These are phyloP conservation scores for Calonectria honghensis DNA, from an alignment of 2,329 filamentous ascomycete species.

Conservation along the genomic window DNA sequence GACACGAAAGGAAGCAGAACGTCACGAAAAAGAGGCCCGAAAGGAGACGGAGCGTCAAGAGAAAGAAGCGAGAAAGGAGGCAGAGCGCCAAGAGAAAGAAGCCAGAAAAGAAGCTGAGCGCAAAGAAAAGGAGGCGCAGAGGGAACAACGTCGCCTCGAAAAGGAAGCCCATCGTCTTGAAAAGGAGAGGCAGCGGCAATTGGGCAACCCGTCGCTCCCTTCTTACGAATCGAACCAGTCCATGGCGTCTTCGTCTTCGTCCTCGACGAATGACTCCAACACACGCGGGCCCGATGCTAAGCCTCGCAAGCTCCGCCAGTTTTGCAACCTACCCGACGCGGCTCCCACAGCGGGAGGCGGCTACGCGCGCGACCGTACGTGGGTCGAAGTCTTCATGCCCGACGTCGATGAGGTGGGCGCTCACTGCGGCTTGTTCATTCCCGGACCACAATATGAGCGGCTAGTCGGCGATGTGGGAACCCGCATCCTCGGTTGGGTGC, in stretches of 20 bases:
- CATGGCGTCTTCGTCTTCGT: neutral
- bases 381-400: constrained; percentile 88
- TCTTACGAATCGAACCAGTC: constrained; percentile 7
- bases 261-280: neutral
- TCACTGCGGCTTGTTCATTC: constrained; percentile 87
- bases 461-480: constrained; percentile 85
- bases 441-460: constrained; percentile 82
- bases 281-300: constrained; percentile 51
- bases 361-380: constrained; percentile 79
- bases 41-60: constrained; percentile 47
- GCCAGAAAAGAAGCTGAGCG: constrained; percentile 35
- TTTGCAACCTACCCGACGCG: constrained; percentile 81
- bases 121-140: constrained; percentile 38
- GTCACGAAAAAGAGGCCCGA: constrained; percentile 44
- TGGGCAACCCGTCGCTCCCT: constrained; percentile 6
- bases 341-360: constrained; percentile 58
- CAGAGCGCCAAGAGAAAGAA: constrained; percentile 41
- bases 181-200: constrained; percentile 18
- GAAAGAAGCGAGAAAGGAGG: constrained; percentile 42
- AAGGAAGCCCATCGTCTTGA: constrained; percentile 19
- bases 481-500: constrained; percentile 81
- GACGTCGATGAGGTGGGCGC: constrained; percentile 90
- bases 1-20: constrained; percentile 59
- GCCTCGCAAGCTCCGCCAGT: constrained; percentile 79
- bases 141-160: constrained; percentile 28